Base-by-base conservation (phyloP, 164 flowering plant genomes). In the Annona squamosa region DNA sequence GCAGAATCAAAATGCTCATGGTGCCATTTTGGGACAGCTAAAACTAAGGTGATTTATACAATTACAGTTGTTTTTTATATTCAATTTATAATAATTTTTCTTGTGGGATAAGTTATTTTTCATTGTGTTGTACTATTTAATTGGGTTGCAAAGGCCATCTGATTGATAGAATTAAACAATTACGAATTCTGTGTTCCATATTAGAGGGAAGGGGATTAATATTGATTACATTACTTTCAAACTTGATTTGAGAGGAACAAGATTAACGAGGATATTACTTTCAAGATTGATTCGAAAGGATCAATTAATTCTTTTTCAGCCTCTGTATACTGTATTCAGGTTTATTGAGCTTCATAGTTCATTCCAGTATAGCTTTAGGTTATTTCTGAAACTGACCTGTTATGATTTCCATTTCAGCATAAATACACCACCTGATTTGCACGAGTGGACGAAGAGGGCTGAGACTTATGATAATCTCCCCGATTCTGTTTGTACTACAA, bases 1-100 rank as follows among this genome's bases (percentile, higher is more conserved):
- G 41, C 88, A 96, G 99, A 91, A 82, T 73, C 97, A 96, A 84
- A 90, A 92, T 84, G 99, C 92, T 77, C 98, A 96, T 82, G 45
- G 73, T 77, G 85, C 97, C 71, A 88, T 95, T 77, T 81, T 90
- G 63, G 86, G 84, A 65, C 98, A 95, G 77, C 88, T 95, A 63
- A 81, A 87, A 65, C 74, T 77, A 46, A 77, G 85, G 99, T 90
- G 68, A 84, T 85, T 79, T 52, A 13, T 43, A 44, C 5, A 19
- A 78, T 70, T 44, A 7, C 43, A 37, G 59, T 75, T 56, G n/a
- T 62, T 69, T 57, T 69, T 67, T 47, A 13, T 5, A 67, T 67
- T 9, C 45, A 67, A 17, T 18, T 47, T 46, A 7, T 16, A 42
- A 13, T 10, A 12, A 13, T 42, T 4, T 66, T 66, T 44, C n/a